phyloP scores from a whole-genome alignment of 2,329 filamentous ascomycete genomes.

The Pseudogymnoascus sp. region DNA sequence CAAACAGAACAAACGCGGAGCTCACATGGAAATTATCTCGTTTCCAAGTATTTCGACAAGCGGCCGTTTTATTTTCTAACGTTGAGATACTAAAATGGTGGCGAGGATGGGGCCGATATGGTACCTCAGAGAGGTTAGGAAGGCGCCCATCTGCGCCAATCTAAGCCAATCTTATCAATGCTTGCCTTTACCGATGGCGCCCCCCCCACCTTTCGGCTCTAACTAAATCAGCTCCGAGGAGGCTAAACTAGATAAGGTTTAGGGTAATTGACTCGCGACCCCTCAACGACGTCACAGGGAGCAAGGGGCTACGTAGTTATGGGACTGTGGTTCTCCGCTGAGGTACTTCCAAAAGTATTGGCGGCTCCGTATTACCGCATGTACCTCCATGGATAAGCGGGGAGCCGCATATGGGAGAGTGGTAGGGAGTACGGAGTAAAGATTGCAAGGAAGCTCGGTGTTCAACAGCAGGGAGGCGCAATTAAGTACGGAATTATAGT shows the following conservation, averaged over 20 bases:
- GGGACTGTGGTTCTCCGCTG: not conserved
- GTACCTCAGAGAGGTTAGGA: slow-evolving; percentile 1
- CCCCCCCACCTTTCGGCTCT: not conserved
- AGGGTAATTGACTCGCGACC: not conserved
- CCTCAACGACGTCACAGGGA: slow-evolving; percentile 6
- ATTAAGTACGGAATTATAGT: not conserved
- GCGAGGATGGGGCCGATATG: slow-evolving; percentile 4
- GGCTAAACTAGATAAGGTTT: not conserved
- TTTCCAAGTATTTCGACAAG: slow-evolving; percentile 6
- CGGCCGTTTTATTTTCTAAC: slow-evolving; percentile 6
- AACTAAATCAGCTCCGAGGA: not conserved
- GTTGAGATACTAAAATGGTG: slow-evolving; percentile 5
- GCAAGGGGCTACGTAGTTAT: not conserved
- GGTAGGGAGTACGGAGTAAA: not conserved
- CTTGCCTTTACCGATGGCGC: not conserved
- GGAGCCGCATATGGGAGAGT: not conserved
- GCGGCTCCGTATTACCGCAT: not conserved
- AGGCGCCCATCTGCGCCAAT: not conserved
- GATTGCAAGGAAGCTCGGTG: not conserved
- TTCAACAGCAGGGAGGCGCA: not conserved
- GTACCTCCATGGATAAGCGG: slow-evolving; percentile 3
- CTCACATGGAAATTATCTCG: slow-evolving; percentile 7
- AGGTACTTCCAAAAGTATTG: not conserved
- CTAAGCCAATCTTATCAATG: not conserved
- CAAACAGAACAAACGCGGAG: slow-evolving; percentile 2